Evolutionary conservation across 2,329 filamentous ascomycete genomes (phyloP), one percentile per base, ranked within the genome.

Genomic region (Xylaria sp.): DNA sequence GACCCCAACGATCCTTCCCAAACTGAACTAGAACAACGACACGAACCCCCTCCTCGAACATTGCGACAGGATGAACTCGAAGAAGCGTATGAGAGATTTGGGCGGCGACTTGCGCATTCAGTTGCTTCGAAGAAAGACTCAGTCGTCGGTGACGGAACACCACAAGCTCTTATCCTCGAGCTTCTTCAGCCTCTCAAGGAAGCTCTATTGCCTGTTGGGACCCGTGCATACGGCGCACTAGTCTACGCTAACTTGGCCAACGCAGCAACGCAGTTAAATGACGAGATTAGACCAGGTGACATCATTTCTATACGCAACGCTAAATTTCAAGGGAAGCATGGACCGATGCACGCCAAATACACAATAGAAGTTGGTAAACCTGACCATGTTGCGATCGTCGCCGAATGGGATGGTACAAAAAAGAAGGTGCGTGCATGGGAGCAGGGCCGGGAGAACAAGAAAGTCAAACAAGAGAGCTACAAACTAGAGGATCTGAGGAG

Each of bases 361-460:
- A 90, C 86, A 55, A 83, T 89, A 59, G 96, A 99, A 73, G 92
- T 97, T 0, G 94, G 94, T 71, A 96, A 93, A 77, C 88, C 88
- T 3, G 93, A 95, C 70, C 96, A 99, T 75, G 95, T 98, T 0
- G 96, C 88, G 1, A 83, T 99, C 2, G 95, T 99, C 3, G 88
- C 93, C 10, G 96, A 99, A 78, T 99, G 96, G 96, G 96, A 99
- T 78, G 96, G 96, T 2, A 97, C 93, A 45, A 97, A 97, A 87
- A 97, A 97, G 86, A 97, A 98, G 85, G 91, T 99, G 29, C 84
- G 94, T 31, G 94, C 91, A 1, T 98, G 93, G 92, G 96, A 98
- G 79, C 96, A 99, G 78, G 95, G 95, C 0, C 85, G 95, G 15
- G 95, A 98, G 82, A 94, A 89, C 78, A 95, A 92, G 79, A 98